Conservation (phyloP, 1,139 yeast species). For the Suhomyces taliae region DNA sequence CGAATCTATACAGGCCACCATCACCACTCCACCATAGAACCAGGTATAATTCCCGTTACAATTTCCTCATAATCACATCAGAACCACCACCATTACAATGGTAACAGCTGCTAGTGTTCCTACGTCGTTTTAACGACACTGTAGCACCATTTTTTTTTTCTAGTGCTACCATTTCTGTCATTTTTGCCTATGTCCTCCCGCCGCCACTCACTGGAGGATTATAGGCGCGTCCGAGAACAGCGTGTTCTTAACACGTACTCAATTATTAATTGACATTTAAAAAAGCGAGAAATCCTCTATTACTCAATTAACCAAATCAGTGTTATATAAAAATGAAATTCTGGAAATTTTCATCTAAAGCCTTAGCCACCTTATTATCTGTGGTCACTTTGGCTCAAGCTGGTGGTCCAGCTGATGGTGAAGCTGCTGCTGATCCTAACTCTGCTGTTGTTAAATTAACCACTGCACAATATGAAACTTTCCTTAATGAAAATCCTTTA, state of each 20-base stretch:
- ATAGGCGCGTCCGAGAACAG: slow-evolving; percentile 6
- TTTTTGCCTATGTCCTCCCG: too few species aligned
- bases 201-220: too few species aligned
- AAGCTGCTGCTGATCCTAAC: slow-evolving; percentile 74
- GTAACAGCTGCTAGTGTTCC: too few species aligned
- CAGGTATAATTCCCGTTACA: too few species aligned
- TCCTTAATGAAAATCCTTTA: slow-evolving; percentile 69
- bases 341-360: slow-evolving; percentile 41
- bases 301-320: too few species aligned
- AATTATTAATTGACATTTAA: slow-evolving; percentile 1
- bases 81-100: too few species aligned
- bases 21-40: too few species aligned
- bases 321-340: slow-evolving; percentile 31
- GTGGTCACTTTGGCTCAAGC: slow-evolving; percentile 36
- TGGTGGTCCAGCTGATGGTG: slow-evolving; percentile 48
- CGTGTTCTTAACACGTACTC: slow-evolving; percentile 13
- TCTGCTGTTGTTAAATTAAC: slow-evolving; percentile 86
- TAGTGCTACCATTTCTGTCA: too few species aligned
- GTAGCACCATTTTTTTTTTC: too few species aligned
- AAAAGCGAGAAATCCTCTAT: not conserved
- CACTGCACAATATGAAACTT: slow-evolving; percentile 57
- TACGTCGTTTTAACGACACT: too few species aligned
- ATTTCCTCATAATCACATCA: too few species aligned
- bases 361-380: slow-evolving; percentile 40
- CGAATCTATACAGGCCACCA: too few species aligned